A percentile compares a stretch with the other conserved stretches of the same genome.
Evolutionary conservation across 73 alveolate genomes (phyloP).

Genomic region (Symbiodinium pilosum): DNA sequence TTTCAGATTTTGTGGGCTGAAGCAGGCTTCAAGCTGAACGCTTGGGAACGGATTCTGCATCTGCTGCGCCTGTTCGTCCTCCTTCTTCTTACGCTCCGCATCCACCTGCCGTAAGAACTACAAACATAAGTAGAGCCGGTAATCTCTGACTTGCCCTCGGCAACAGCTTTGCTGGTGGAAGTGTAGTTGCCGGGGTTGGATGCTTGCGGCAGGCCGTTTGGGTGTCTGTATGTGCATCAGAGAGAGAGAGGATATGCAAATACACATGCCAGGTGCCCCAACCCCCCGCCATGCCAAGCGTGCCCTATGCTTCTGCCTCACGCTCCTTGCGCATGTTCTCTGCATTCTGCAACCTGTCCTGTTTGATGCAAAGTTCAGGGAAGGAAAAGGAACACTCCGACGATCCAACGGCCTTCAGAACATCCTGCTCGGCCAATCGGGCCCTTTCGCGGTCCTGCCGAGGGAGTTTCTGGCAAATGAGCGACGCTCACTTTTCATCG

Average conservation of each 20-base stretch:
- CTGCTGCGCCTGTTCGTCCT: conserved; percentile 35
- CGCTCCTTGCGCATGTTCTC: conserved; percentile 89
- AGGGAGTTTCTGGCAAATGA: not conserved
- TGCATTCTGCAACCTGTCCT: conserved; percentile 64
- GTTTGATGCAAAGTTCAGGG: not conserved
- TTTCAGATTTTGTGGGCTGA: too few species aligned
- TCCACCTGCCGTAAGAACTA: conserved; percentile 32
- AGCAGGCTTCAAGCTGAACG: too few species aligned
- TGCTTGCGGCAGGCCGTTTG: too few species aligned
- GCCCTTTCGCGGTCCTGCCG: conserved; percentile 12
- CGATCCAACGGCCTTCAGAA: not conserved
- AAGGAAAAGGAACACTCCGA: not conserved
- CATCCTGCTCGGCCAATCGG: conserved; percentile 19
- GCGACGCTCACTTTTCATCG: not conserved
- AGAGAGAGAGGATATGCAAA: too few species aligned
- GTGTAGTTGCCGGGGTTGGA: too few species aligned
- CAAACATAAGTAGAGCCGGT: too few species aligned
- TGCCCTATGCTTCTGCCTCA: not conserved
- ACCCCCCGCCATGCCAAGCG: not conserved
- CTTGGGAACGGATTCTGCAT: too few species aligned
- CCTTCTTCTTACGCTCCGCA: conserved; percentile 59
- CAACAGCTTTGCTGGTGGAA: too few species aligned
- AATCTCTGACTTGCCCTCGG: too few species aligned
- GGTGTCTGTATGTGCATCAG: too few species aligned
- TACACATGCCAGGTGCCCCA: too few species aligned